Evolutionary conservation across 2,329 filamentous ascomycete species (phyloP).

Genomic region (Nannizziopsis barbatae): DNA sequence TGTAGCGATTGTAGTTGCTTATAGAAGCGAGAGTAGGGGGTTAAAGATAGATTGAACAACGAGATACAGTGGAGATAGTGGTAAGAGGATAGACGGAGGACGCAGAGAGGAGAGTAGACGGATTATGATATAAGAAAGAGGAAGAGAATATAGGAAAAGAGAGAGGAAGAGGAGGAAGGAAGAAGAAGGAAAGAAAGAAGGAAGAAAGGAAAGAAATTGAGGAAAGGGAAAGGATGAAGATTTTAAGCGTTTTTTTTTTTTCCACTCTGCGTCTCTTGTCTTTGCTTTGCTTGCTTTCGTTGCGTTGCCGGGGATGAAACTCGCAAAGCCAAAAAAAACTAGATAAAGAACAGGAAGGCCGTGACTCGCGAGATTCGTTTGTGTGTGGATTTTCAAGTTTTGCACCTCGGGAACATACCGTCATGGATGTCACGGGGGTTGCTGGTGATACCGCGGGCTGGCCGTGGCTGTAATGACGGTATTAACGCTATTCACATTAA

Average conservation of each 20-base stretch:
- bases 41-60: background rate
- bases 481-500: slow-evolving; percentile 1
- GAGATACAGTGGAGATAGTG: slow-evolving; percentile 7
- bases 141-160: slow-evolving; percentile 2
- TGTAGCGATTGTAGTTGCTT: background rate
- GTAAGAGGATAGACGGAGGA: slow-evolving; percentile 4
- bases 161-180: background rate
- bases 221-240: slow-evolving; percentile 6
- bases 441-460: background rate
- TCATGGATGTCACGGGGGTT: too few species aligned
- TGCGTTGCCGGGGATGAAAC: slow-evolving; percentile 2
- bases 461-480: slow-evolving; percentile 2
- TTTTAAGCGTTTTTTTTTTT: background rate
- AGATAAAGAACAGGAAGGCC: slow-evolving; percentile 7
- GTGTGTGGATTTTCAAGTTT: slow-evolving; percentile 8
- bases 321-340: too few species aligned
- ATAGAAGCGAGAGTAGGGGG: background rate
- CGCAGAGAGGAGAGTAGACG: background rate
- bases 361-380: too few species aligned
- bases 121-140: background rate
- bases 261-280: background rate
- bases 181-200: background rate
- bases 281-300: slow-evolving; percentile 17
- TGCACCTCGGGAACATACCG: slow-evolving; percentile 4
- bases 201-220: background rate